A percentile compares a stretch with the other conserved stretches of the same genome.
phyloP scores from a whole-genome alignment of 2,329 filamentous ascomycete species.

The Aspergillus eucalypticola region DNA sequence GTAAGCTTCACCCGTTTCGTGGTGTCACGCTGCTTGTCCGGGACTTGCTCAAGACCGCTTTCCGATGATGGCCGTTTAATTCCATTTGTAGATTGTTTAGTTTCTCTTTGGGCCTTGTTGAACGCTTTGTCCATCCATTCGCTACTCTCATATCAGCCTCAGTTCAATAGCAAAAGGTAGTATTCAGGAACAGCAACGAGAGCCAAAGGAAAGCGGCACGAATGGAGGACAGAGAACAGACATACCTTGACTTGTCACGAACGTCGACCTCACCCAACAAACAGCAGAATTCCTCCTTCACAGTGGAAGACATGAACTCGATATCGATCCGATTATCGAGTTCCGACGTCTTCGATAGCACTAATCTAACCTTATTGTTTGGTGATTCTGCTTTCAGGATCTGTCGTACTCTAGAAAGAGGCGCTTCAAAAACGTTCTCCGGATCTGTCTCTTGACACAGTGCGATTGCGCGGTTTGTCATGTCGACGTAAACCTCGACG shows the following conservation, averaged over 20 bases:
- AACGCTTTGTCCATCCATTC: constrained; percentile 38
- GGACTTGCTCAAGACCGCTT: constrained; percentile 6
- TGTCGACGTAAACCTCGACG: constrained; percentile 19
- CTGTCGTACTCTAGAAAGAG: constrained; percentile 20
- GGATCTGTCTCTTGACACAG: neutral
- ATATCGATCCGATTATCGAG: constrained; percentile 28
- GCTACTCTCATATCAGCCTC: constrained; percentile 19
- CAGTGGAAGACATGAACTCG: constrained; percentile 26
- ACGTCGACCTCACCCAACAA: constrained; percentile 17
- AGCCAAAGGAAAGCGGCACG: neutral
- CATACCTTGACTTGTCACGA: constrained; percentile 29
- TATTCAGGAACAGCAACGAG: too few relatives aligned
- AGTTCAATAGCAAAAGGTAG: neutral
- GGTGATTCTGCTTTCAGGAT: constrained; percentile 21
- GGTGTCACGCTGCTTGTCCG: constrained; percentile 11
- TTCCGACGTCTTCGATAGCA: constrained; percentile 24
- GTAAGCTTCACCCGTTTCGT: constrained; percentile 34
- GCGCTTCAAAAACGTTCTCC: neutral
- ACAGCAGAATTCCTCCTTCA: constrained; percentile 24
- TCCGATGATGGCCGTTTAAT: constrained; percentile 21
- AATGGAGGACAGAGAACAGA: neutral
- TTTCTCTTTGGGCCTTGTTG: constrained; percentile 16
- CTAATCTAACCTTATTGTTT: constrained; percentile 34
- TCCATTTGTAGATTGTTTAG: constrained; percentile 5
- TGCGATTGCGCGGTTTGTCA: constrained; percentile 9